phyloP scores from a whole-genome alignment of 371 early-diverging fungal genomes.

The Entomophthora muscae region DNA sequence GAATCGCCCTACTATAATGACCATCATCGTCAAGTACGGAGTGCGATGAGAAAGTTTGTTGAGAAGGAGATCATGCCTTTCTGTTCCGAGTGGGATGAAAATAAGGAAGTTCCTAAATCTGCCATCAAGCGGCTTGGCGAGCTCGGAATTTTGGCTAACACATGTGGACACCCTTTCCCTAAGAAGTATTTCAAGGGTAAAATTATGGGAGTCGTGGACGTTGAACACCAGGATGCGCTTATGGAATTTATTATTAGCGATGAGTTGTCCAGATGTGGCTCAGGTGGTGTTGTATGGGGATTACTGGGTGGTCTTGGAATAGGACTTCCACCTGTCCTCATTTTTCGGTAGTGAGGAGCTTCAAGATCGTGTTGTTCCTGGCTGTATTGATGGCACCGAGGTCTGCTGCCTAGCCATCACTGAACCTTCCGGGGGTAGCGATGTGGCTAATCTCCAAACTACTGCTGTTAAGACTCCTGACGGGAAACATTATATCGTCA shows the following conservation, averaged over 20 bases:
- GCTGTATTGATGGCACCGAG: conserved; percentile 50
- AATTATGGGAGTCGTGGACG: no score
- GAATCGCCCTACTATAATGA: conserved; percentile 65
- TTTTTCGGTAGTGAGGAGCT: conserved; percentile 54
- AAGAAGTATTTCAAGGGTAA: no score
- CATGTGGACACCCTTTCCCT: conserved; percentile 26
- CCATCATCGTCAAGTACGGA: conserved; percentile 51
- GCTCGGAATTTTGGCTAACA: conserved; percentile 45
- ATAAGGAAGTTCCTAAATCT: conserved; percentile 44
- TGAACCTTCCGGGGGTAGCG: conserved; percentile 49
- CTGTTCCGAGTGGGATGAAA: conserved; percentile 70
- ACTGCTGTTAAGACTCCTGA: no score
- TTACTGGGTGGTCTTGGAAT: conserved; percentile 50
- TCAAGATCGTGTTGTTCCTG: conserved; percentile 45
- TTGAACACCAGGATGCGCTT: conserved; percentile 38
- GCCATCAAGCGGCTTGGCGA: conserved; percentile 49
- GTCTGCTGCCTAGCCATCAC: conserved; percentile 59
- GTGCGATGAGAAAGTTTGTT: conserved; percentile 44
- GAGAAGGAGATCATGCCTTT: conserved; percentile 67
- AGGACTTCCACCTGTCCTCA: conserved; percentile 66
- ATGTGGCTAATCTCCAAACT: conserved; percentile 78
- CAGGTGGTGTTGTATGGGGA: conserved; percentile 75
- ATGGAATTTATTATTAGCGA: conserved; percentile 58
- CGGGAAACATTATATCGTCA: no score
- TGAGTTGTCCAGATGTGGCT: no score